Evolutionary conservation across 176 grass and related monocot genomes (phyloP), one percentile per base, ranked within the genome.

Genomic region (Zea mays): DNA sequence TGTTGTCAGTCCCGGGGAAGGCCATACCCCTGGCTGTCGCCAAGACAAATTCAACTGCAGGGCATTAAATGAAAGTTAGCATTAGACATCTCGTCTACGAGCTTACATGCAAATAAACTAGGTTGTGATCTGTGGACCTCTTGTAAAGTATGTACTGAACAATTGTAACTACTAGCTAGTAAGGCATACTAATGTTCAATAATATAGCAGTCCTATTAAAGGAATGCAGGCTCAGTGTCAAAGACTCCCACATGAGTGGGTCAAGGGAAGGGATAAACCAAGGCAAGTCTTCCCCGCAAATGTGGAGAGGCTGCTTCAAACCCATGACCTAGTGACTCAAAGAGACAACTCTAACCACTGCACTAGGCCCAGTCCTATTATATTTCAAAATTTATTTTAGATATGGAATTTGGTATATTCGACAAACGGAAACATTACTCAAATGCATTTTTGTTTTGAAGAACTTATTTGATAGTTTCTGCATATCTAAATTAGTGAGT

Each of bases 21-120:
- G 27, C 27, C 27, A 27, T 27, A 27, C 27, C 27, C 27, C 27
- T 27, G 27, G 27, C 27, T 27, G 27, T 27, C 27, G 1, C 27
- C 27, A 27, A 27, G 27, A 27, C 27, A 27, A 27, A 27, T 27
- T 27, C 27, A 27, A 27, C 27, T 27, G 27, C 27, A 1, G 1
- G 27, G 27, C 27, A 27, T 27, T 27, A 27, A 27, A 27, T 27
- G 27, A 27, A 27, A 27, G 27, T 27, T 27, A 27, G 27, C 27
- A 27, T 27, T 27, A 27, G 27, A 27, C 27, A 27, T 27, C 27
- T 27, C 27, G 27, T 48, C 67, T 48, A 48, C 5, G 19, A 35
- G 73, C 56, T 62, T 62, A 35, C 27, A 77, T 48, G 43, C 8
- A 77, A 77, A 77, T 49, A 65, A 35, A 62, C 8, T 36, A 72